Evolutionary conservation across 257 asterid species (phyloP), one percentile per base, ranked within the genome.

Genomic region (Phtheirospermum japonicum): DNA sequence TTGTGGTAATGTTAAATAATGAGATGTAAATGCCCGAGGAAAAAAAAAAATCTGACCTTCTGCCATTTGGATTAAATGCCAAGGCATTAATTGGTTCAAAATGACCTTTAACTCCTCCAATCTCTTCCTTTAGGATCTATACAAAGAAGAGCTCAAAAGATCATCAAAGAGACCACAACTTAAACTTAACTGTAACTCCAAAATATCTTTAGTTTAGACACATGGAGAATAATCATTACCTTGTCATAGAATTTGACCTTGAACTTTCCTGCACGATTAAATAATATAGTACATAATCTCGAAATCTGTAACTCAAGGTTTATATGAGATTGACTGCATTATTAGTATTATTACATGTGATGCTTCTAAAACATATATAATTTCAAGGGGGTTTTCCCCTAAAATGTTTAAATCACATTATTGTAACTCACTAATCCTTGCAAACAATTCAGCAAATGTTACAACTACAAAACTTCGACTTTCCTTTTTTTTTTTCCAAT

Each of bases 51-150:
- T 57, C 64, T 71, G 57, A 91, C 98, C 98, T 91, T 75, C 72
- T 88, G 7, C 97, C 98, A 58, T 88, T 95, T 0, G 98, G 98
- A 62, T 91, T 91, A 66, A 91, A 91, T 2, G 94, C 98, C 88
- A 91, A 73, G 18, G 98, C 96, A 66, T 91, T 91, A 58, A 91
- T 91, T 33, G 98, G 96, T 53, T 96, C 98, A 68, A 88, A 91
- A 69, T 91, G 98, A 51, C 96, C 96, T 75, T 88, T 91, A 0
- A 91, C 96, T 17, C 92, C 90, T 19, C 98, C 98, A 12, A 91
- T 84, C 68, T 88, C 96, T 57, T 88, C 95, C 33, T 82, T 78
- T 54, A 91, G 98, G 74, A 91, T 81, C 98, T 91, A 57, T 20
- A 64, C 32, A 66, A 73, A 32, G 16, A 56, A 34, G 50, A 59